Evolutionary conservation across 306 rosid genomes (phyloP), one percentile per base, ranked within the genome.

Genomic region (Cucumis cinereus): DNA sequence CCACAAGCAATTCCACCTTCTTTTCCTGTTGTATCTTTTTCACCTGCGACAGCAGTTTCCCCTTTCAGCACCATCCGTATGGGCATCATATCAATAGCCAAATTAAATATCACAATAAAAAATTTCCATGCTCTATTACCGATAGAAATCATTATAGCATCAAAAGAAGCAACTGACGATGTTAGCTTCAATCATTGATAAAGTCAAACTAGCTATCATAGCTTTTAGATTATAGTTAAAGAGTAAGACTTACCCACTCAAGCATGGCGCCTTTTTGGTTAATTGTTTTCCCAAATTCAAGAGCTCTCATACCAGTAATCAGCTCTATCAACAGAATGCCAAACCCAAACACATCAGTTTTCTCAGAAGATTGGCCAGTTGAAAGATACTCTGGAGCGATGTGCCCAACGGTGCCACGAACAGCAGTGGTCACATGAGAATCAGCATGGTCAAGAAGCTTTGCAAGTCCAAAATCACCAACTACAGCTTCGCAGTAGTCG

Each of bases 311-410:
- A 81, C 99, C 97, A 23, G 99, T 94, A 73, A 92, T 92, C 67
- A 94, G 99, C 88, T 94, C 99, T 77, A 94, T 76, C 81, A 92
- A 86, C 76, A 94, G 96, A 79, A 92, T 94, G 47, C 99, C 99
- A 52, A 92, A 94, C 47, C 99, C 99, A 74, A 86, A 94, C 13
- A 94, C 99, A 56, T 94, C 99, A 10, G 99, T 94, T 82, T 94
- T 94, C 87, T 94, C 99, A 35, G 99, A 94, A 69, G 99, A 94
- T 64, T 94, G 97, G 71, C 99, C 99, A 1, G 99, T 94, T 33
- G 99, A 94, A 76, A 94, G 99, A 81, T 94, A 94, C 83, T 94
- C 99, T 0, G 99, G 99, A 1, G 99, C 99, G 56, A 94, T 94
- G 84, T 94, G 99, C 28, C 99, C 99, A 8, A 94, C 96, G 9